These are phyloP conservation scores for Pythium graminicola DNA, from an alignment of 352 stramenopile genomes.

Conservation along the genomic window DNA sequence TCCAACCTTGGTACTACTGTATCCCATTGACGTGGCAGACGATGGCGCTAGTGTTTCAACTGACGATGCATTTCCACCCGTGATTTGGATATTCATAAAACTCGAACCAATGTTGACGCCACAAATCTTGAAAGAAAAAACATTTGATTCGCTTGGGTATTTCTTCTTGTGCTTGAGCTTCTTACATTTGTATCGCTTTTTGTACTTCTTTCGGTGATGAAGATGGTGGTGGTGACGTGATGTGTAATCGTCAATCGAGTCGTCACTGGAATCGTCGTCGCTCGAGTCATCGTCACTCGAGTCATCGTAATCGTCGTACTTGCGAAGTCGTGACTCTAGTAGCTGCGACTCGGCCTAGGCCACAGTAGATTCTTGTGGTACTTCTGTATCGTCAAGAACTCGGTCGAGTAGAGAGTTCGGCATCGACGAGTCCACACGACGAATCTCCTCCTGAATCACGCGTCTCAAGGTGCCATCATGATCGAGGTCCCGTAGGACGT, in stretches of 20 bases:
- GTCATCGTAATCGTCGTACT: slow-evolving; percentile 15
- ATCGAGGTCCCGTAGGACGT: slow-evolving; percentile 5
- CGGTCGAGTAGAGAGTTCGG: not conserved
- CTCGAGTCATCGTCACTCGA: slow-evolving; percentile 17
- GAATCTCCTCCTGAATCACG: slow-evolving; percentile 2
- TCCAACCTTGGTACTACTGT: not conserved
- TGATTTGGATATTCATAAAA: slow-evolving; percentile 25
- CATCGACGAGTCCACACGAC: slow-evolving; percentile 6
- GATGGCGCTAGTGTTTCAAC: not conserved
- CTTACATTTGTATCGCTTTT: slow-evolving; percentile 14
- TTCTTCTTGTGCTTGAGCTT: slow-evolving; percentile 22
- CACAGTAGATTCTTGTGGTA: not conserved
- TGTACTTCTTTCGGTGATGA: slow-evolving; percentile 12
- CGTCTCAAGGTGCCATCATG: slow-evolving; percentile 1
- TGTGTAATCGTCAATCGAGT: slow-evolving; percentile 18
- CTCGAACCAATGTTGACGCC: slow-evolving; percentile 23
- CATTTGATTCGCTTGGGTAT: slow-evolving; percentile 12
- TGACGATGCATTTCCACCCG: slow-evolving; percentile 6
- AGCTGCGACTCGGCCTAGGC: not conserved
- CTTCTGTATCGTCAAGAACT: not conserved
- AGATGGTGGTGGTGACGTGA: not conserved
- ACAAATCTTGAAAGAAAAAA: slow-evolving; percentile 25
- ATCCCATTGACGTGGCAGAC: not conserved
- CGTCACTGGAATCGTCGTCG: slow-evolving; percentile 18
- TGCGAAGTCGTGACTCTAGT: not conserved